phyloP scores from a whole-genome alignment of 1,139 yeast genomes.

The Candida anutae region DNA sequence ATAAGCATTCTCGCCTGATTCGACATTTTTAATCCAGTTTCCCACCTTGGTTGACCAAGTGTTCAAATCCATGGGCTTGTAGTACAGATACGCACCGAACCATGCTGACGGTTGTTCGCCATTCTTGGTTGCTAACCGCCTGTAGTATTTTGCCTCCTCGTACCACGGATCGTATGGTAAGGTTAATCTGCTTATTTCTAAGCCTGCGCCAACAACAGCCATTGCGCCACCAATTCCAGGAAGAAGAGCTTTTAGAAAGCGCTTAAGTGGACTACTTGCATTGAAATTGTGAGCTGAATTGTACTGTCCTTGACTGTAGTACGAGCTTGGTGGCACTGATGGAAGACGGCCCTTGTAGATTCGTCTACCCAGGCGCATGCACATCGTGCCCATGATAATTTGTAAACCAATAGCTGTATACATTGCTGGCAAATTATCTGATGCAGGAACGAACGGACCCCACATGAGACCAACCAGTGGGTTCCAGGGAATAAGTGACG shows the following conservation, averaged over 20 bases:
- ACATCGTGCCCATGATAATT: constrained; percentile 32
- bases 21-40: constrained; percentile 17
- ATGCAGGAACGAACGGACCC: constrained; percentile 62
- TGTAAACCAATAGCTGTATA: constrained; percentile 42
- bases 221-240: constrained; percentile 15
- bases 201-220: constrained; percentile 28
- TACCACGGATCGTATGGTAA: constrained; percentile 59
- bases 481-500: constrained; percentile 22
- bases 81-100: constrained; percentile 52
- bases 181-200: constrained; percentile 42
- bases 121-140: constrained; percentile 33
- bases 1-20: constrained; percentile 3
- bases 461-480: constrained; percentile 55
- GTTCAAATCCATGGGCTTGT: constrained; percentile 42
- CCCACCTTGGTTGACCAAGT: constrained; percentile 39
- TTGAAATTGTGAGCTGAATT: no score
- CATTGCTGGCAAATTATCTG: constrained; percentile 47
- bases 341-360: constrained; percentile 3
- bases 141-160: constrained; percentile 47
- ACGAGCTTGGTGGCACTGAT: background rate
- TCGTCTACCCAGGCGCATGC: constrained; percentile 17
- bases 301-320: no score
- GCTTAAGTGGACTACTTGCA: constrained; percentile 2
- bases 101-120: constrained; percentile 44
- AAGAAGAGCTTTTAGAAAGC: constrained; percentile 6